These are phyloP conservation scores for Cornus kousa DNA, from an alignment of 148 eudicot species.

Conservation along the genomic window DNA sequence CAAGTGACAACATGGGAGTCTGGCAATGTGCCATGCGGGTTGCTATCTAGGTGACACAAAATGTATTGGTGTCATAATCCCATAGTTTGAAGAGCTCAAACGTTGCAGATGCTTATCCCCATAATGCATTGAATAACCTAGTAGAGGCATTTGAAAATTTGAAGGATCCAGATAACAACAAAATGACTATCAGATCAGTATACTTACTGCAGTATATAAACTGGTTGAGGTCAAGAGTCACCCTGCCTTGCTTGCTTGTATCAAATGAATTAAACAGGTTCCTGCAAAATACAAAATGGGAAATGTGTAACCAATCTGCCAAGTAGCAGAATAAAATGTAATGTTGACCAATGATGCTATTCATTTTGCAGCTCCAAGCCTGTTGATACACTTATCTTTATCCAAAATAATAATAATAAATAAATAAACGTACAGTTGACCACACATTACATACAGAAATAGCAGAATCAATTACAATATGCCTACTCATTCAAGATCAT, in stretches of 20 bases:
- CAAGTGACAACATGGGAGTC: too few relatives aligned
- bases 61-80: too few relatives aligned
- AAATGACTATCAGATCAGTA: slow-evolving; percentile 3
- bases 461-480: background rate
- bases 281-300: slow-evolving; percentile 38
- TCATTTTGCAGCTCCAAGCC: background rate
- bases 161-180: background rate
- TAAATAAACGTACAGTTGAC: background rate
- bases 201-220: slow-evolving; percentile 88
- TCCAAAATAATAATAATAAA: too few relatives aligned
- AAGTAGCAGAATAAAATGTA: background rate
- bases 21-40: too few relatives aligned
- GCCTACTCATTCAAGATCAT: background rate
- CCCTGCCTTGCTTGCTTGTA: slow-evolving; percentile 80
- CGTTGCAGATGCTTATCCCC: background rate
- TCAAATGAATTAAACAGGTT: slow-evolving; percentile 88
- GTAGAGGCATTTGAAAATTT: background rate
- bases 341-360: background rate
- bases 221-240: slow-evolving; percentile 87
- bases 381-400: background rate
- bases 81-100: slow-evolving; percentile 2
- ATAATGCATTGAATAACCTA: background rate
- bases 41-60: too few relatives aligned
- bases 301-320: slow-evolving; percentile 1
- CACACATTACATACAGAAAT: background rate